Evolutionary conservation across 2,329 filamentous ascomycete genomes (phyloP), one percentile per base, ranked within the genome.

Genomic region (Xylaria sp.): DNA sequence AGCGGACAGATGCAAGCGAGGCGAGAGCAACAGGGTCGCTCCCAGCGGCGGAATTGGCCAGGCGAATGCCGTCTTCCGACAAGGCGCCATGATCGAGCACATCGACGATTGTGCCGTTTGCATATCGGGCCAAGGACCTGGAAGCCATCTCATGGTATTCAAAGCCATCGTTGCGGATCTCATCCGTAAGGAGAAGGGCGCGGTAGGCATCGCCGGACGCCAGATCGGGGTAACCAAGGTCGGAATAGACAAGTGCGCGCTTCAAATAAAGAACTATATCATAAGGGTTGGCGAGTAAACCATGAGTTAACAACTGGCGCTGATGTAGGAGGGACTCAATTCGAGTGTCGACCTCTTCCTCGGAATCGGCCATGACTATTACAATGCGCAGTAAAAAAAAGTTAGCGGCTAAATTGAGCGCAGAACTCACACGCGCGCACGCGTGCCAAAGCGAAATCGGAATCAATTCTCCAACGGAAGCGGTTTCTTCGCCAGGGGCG

Each of bases 201-300:
- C 90, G 89, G 74, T 98, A 98, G 4, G 92, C 92, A 80, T 97
- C 93, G 33, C 92, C 92, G 10, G 90, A 89, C 4, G 93, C 93
- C 38, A 99, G 85, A 75, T 99, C 95, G 0, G 92, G 92, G 75
- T 97, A 98, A 37, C 87, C 91, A 47, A 97, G 82, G 46, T 87
- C 80, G 15, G 87, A 84, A 75, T 97, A 87, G 41, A 90, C 80
- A 33, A 85, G 79, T 23, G 92, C 92, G 31, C 93, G 86, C 65
- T 89, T 83, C 57, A 91, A 80, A 67, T 88, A 89, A 7, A 89
- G 79, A 56, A 90, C 80, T 35, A 87, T 74, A 68, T 90, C 86
- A 71, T 88, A 89, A 1, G 87, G 83, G 4, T 78, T 74, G 7
- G 77, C 78, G 9, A 75, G 73, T 17, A 90, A 77, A 0, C 79